A percentile compares a stretch with the other conserved stretches of the same genome.
Conservation (phyloP, 108 stramenopile species). For the Nannochloropsis gaditana region DNA sequence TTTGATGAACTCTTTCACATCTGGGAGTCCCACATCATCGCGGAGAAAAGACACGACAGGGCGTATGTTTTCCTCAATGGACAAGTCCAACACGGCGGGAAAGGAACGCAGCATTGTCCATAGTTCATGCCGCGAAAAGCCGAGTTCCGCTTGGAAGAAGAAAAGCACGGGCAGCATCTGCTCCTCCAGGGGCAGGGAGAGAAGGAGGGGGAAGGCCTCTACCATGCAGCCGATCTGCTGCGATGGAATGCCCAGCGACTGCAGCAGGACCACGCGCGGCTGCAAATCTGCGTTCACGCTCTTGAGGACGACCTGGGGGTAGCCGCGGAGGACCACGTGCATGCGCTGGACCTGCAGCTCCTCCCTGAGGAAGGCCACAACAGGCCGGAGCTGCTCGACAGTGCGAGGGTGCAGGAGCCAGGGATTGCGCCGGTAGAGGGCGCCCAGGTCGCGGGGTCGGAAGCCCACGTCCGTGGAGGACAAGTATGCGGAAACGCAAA, state of each 20-base stretch:
- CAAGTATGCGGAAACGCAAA: neutral
- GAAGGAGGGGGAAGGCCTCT: neutral
- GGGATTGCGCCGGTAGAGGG: neutral
- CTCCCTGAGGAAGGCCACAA: conserved; percentile 10
- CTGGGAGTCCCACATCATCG: neutral
- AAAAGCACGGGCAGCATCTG: neutral
- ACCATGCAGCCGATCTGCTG: conserved; percentile 9
- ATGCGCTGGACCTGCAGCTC: neutral
- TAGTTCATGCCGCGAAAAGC: conserved; percentile 7
- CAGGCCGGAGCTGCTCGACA: neutral
- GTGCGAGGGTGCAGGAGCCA: conserved; percentile 10
- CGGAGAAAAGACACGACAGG: neutral
- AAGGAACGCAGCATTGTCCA: conserved; percentile 1
- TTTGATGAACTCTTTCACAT: neutral
- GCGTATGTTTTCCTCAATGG: neutral
- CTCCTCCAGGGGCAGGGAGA: neutral
- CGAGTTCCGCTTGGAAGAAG: neutral
- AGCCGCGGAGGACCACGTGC: conserved; percentile 11
- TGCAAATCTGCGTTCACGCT: neutral
- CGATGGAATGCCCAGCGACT: neutral
- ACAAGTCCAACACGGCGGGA: conserved; percentile 19
- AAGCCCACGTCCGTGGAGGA: neutral
- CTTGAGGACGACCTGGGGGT: neutral
- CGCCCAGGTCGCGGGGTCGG: neutral
- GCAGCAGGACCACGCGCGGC: neutral